Conservation (phyloP, 768 basidiomycete genomes). For the Hemileccinum impolitum region DNA sequence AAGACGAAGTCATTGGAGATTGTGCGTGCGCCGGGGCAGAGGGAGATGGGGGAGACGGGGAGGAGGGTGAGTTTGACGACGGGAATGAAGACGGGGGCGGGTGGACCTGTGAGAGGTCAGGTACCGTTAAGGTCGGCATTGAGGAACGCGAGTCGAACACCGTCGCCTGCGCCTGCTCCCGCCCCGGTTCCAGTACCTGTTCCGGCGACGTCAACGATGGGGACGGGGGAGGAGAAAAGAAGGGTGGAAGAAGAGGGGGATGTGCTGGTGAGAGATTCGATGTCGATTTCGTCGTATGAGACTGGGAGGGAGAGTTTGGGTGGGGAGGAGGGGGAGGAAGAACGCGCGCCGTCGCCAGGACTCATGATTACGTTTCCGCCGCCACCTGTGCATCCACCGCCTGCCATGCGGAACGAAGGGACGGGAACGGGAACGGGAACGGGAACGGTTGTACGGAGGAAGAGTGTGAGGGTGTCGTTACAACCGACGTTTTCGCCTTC, state of each 20-base stretch:
- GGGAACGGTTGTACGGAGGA: slow-evolving; percentile 35
- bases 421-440: slow-evolving; percentile 3
- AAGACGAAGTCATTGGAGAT: slow-evolving; percentile 23
- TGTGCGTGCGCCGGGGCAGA: slow-evolving; percentile 14
- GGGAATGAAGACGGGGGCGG: neutral
- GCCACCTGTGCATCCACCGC: slow-evolving; percentile 11
- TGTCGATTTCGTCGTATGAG: slow-evolving; percentile 56
- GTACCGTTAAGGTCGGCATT: slow-evolving; percentile 62
- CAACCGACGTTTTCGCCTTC: slow-evolving; percentile 73
- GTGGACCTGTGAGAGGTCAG: slow-evolving; percentile 17
- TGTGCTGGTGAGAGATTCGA: slow-evolving; percentile 16
- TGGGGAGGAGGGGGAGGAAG: slow-evolving; percentile 11
- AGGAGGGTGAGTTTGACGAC: neutral
- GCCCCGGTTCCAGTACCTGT: neutral
- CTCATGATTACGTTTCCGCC: slow-evolving; percentile 10
- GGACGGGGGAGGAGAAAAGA: no score
- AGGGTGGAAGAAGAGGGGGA: neutral
- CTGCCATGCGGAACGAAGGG: neutral
- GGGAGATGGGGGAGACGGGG: neutral
- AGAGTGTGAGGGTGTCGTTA: slow-evolving; percentile 77
- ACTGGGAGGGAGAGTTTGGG: slow-evolving; percentile 58
- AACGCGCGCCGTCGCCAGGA: neutral
- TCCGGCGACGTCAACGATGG: no score
- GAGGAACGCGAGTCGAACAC: slow-evolving; percentile 48
- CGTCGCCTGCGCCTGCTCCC: slow-evolving; percentile 38